Base-by-base conservation (phyloP, 768 basidiomycete species). In the Pleurotus eryngii region DNA sequence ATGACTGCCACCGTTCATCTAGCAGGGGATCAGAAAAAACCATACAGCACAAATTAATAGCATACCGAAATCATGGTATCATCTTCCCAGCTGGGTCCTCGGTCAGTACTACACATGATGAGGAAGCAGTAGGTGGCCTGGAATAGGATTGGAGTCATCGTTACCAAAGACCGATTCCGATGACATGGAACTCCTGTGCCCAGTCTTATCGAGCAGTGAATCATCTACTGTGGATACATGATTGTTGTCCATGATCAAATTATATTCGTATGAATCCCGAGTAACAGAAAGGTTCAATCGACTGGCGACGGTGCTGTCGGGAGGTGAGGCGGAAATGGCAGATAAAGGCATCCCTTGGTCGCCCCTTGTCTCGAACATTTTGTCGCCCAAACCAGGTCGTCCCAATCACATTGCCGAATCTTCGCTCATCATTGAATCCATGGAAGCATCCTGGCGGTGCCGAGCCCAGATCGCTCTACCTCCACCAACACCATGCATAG, bases 1-100 rank as follows among this genome's bases (percentile, higher is more conserved):
- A 54, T 83, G 87, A 2, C 87, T 89, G 53, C 89, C 90, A 49
- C 86, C 90, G 35, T 91, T 72, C 89, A 92, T 91, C 87, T 90
- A 26, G 57, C 53, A 59, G 55, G 22, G 51, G 30, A 56, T 42
- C 66, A 47, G 43, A 24, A 24, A 42, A 49, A 5, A 47, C n/a
- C 6, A 30, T 8, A 30, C 27, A 30, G 27, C 27, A 30, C 8
- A 8, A 30, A 17, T 14, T 43, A 18, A 22, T 46, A 20, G 72
- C 85, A 65, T 68, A 90, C 88, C 38, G 81, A 82, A 47, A 92
- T 86, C 89, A 91, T 90, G 0, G 91, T 92, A 61, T 92, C 90
- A 57, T 90, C 87, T 24, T 91, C 89, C 60, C 76, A 77, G 46
- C 70, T 68, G 0, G 84, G 79, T 58, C 81, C 82, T 30, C 27